A percentile compares a stretch with the other conserved stretches of the same genome.
phyloP scores from a whole-genome alignment of 331 rosid species.

The Quercus phellos region DNA sequence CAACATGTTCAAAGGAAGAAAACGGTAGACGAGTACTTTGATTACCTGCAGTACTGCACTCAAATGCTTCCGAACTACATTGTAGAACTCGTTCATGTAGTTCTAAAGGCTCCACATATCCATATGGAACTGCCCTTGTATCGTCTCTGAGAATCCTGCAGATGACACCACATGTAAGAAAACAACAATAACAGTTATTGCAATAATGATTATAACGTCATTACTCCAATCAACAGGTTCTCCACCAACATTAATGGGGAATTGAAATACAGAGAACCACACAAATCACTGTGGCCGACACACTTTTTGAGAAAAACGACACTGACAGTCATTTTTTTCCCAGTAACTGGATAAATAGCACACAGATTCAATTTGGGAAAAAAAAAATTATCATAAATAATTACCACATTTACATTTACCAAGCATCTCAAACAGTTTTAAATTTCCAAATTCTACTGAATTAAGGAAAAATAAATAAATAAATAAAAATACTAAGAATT shows the following conservation, averaged over 20 bases:
- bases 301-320: neutral
- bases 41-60: constrained; percentile 71
- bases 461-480: neutral
- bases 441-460: neutral
- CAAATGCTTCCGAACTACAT: constrained; percentile 73
- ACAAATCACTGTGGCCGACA: neutral
- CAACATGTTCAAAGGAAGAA: constrained; percentile 9
- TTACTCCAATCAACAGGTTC: too few species aligned
- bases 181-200: neutral
- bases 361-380: too few species aligned
- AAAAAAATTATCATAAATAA: neutral
- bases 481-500: neutral
- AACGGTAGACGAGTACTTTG: constrained; percentile 40
- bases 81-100: constrained; percentile 73
- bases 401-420: neutral
- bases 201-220: neutral
- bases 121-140: constrained; percentile 30
- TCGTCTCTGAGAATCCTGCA: constrained; percentile 80
- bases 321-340: neutral
- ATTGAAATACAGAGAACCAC: neutral
- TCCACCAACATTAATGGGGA: neutral
- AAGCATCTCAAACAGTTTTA: neutral
- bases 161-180: constrained; percentile 13
- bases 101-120: constrained; percentile 52
- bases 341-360: too few species aligned